Base-by-base conservation (phyloP, 495 filamentous ascomycete genomes). In the Letharia lupina region DNA sequence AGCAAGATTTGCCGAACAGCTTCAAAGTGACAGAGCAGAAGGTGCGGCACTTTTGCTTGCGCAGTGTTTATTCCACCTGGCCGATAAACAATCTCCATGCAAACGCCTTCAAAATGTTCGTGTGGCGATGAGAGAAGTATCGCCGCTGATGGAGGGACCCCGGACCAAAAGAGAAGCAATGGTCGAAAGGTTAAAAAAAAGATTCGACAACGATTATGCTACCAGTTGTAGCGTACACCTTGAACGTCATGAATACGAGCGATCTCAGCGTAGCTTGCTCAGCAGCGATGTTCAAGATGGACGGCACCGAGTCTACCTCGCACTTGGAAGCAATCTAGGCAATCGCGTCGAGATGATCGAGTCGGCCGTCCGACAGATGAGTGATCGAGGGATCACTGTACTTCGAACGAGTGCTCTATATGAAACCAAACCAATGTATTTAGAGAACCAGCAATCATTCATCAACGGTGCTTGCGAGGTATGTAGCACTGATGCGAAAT, bases 371-470 rank as follows among this genome's bases (percentile, higher is more conserved):
- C 79, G 78, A 31, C 83, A 88, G 71, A 89, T 98, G 85, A 83
- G 88, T 61, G 73, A 76, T 40, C 78, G 84, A 44, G 85, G 82
- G 60, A 90, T 98, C 74, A 84, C 78, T 65, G 82, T 98, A 48
- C 82, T 84, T 63, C 78, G 87, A 70, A 96, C 93, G 1, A 97
- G 94, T 73, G 86, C 86, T 63, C 80, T 98, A 47, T 98, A 93
- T 80, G 91, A 98, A 77, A 98, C 93, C 10, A 85, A 90, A 67
- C 90, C 94, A 33, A 98, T 98, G 94, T 98, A 98, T 77, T 87
- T 96, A 69, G 77, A 88, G 68, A 87, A 96, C 71, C 94, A 98
- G 73, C 85, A 84, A 65, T 82, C 86, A 23, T 98, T 98, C 71
- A 77, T 98, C 50, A 98, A 98, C 73, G 94, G 92, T 42, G 92